Evolutionary conservation across 345 rosid genomes (phyloP), one percentile per base, ranked within the genome.

Genomic region (Lepidium didymum): DNA sequence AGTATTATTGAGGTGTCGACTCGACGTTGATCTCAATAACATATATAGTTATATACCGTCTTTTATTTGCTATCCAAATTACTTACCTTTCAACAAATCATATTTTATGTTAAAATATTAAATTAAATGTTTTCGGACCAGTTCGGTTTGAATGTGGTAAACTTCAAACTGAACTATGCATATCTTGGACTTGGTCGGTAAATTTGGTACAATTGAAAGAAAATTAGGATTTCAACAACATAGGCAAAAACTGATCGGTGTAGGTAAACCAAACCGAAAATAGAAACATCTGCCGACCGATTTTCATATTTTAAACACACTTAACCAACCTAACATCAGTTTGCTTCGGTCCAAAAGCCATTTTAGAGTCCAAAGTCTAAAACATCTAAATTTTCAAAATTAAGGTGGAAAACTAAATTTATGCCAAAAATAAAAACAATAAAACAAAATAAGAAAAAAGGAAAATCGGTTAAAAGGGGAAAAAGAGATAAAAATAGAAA

Each of bases 401-500:
- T 15, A 19, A 63, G 55, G 44, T 11, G n/a, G 6, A 5, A 49
- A 40, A 10, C 14, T 41, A 25, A 51, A 37, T 37, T 51, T 36
- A 10, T 29, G 53, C 41, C 10, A 49, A 44, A n/a, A 29, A 13
- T 12, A 37, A 3, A 38, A 8, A 51, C 29, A 41, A 7, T 7
- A 29, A 10, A 25, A 10, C 1, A 33, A 5, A 8, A 7, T n/a
- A 18, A 35, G 34, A 34, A 36, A 53, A 45, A 63, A 42, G 35
- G n/a, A n/a, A n/a, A n/a, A n/a, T n/a, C 69, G 34, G 69, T 71
- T 62, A 62, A 45, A 10, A 62, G 51, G 56, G 18, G 19, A 36
- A 15, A 13, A 27, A 23, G n/a, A 54, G 69, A 55, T 71, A 71
- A 71, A 71, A 54, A 71, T 63, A 45, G 75, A 5, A 47, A 34